Conservation (phyloP, 2,329 filamentous ascomycete species). For the Hypoxylon sp. region DNA sequence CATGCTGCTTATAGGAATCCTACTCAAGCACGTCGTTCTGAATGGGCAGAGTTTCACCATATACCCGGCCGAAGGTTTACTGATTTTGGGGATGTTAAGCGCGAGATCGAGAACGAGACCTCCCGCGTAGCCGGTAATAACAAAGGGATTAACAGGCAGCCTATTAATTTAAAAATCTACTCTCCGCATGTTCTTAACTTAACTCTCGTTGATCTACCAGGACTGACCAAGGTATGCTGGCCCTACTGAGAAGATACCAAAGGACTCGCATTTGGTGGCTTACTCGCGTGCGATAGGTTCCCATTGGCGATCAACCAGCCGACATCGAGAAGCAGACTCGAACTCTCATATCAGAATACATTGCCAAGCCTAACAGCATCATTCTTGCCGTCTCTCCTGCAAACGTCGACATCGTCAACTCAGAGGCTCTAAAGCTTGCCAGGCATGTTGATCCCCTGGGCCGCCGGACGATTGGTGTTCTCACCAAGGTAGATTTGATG, state of each 20-base stretch:
- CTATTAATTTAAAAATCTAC: conserved; percentile 99
- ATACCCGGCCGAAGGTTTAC: conserved; percentile 90
- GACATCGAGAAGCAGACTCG: conserved; percentile 99
- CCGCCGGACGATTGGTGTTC: conserved; percentile 93
- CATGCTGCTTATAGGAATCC: conserved; percentile 83
- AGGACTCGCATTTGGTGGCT: conserved; percentile 27
- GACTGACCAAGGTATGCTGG: conserved; percentile 85
- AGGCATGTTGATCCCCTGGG: conserved; percentile 97
- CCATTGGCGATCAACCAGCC: conserved; percentile 95
- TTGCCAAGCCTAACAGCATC: conserved; percentile 98
- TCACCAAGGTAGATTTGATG: conserved; percentile 98
- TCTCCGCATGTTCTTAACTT: conserved; percentile 96
- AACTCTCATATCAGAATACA: conserved; percentile 97
- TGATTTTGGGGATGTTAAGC: conserved; percentile 93
- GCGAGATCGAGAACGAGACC: conserved; percentile 98
- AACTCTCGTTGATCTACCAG: conserved; percentile 95
- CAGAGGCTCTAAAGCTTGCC: conserved; percentile 95
- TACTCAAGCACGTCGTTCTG: conserved; percentile 74
- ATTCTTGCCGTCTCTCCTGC: conserved; percentile 96
- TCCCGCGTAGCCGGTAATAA: conserved; percentile 92
- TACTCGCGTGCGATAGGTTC: conserved; percentile 71
- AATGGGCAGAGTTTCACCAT: conserved; percentile 98
- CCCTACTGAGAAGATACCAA: conserved; percentile 1
- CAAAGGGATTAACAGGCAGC: conserved; percentile 97
- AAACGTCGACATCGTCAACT: conserved; percentile 98